Evolutionary conservation across 805 yeast genomes (phyloP).

Genomic region (Candida khao-thaluensis): DNA sequence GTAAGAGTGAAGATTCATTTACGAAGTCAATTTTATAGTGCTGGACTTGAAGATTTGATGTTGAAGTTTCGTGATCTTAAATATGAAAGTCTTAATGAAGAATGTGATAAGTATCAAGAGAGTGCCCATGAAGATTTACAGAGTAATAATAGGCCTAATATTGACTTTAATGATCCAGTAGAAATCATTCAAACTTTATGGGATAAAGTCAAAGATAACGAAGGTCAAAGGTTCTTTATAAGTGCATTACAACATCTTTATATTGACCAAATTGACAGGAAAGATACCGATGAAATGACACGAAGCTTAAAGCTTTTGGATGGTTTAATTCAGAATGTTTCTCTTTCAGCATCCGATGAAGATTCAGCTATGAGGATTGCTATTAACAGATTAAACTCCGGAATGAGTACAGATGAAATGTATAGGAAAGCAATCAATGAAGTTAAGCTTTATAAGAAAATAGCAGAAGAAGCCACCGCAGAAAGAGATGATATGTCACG

Average conservation of each 20-base stretch:
- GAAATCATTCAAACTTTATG: constrained; percentile 63
- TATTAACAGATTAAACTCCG: constrained; percentile 66
- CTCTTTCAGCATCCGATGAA: constrained; percentile 52
- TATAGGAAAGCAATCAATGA: constrained; percentile 68
- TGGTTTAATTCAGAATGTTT: constrained; percentile 62
- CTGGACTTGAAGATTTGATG: constrained; percentile 55
- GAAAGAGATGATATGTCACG: constrained; percentile 63
- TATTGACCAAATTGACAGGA: constrained; percentile 52
- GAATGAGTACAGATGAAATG: constrained; percentile 81
- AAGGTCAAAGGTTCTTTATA: constrained; percentile 56
- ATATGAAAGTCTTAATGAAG: constrained; percentile 60
- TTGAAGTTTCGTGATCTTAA: constrained; percentile 51
- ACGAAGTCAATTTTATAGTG: constrained; percentile 57
- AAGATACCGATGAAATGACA: constrained; percentile 40
- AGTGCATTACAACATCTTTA: constrained; percentile 68
- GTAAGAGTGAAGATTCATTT: constrained; percentile 52
- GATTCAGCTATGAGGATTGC: constrained; percentile 64
- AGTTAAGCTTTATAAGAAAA: constrained; percentile 49
- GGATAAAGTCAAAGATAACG: constrained; percentile 54
- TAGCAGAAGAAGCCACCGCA: constrained; percentile 54
- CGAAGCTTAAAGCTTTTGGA: constrained; percentile 62
- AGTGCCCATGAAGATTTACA: constrained; percentile 44
- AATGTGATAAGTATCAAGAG: constrained; percentile 60
- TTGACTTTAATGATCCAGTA: constrained; percentile 69
- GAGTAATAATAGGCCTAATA: constrained; percentile 35